A percentile compares a stretch with the other conserved stretches of the same genome.
These are phyloP conservation scores for Grosmannia huntii DNA, from an alignment of 2,329 filamentous ascomycete genomes.

Conservation along the genomic window DNA sequence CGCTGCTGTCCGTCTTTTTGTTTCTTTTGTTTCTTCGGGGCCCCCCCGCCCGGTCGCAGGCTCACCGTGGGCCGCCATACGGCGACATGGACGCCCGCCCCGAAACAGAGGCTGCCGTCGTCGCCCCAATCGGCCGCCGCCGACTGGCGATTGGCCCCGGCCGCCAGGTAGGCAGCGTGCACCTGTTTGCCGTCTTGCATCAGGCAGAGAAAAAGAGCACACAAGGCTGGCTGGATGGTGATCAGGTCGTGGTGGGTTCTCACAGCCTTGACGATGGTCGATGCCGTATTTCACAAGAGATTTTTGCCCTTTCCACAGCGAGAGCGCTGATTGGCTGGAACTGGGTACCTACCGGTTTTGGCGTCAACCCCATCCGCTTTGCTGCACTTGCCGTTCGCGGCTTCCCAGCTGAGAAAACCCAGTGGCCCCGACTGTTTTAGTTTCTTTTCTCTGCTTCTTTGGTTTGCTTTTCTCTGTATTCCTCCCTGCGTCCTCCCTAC, in stretches of 20 bases:
- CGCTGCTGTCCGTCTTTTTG: not conserved
- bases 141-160: conserved; percentile 82
- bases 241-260: not conserved
- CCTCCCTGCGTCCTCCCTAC: not conserved
- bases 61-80: conserved; percentile 67
- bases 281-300: not conserved
- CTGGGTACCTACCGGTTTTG: conserved; percentile 18
- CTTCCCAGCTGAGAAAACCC: not conserved
- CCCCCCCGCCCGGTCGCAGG: not conserved
- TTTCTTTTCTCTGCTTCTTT: no score
- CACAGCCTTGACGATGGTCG: not conserved
- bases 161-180: conserved; percentile 46
- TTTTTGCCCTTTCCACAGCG: conserved; percentile 1
- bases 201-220: not conserved
- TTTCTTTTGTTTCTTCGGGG: not conserved
- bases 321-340: conserved; percentile 9
- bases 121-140: conserved; percentile 80
- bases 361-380: not conserved
- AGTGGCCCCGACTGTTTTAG: no score
- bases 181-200: not conserved
- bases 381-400: not conserved
- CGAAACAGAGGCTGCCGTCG: conserved; percentile 68
- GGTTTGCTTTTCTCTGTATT: no score
- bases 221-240: no score
- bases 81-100: conserved; percentile 77